phyloP scores from a whole-genome alignment of 139 green algal genomes.

The Chlorella sorokiniana region DNA sequence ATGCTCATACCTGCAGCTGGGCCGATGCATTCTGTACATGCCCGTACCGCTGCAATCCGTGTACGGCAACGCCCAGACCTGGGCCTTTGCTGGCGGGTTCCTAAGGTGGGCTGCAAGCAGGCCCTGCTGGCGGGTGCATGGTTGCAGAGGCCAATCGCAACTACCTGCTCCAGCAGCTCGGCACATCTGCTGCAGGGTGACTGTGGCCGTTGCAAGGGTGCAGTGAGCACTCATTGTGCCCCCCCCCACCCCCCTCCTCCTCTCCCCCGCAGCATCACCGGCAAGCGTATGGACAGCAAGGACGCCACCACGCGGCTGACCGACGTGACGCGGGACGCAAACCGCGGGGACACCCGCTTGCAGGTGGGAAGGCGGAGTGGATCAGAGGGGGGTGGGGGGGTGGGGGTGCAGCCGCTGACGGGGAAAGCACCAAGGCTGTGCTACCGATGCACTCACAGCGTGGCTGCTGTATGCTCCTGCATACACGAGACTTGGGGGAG shows the following conservation, averaged over 20 bases:
- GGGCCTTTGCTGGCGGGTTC: conserved; percentile 20
- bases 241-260: neutral
- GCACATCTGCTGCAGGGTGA: neutral
- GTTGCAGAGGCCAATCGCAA: neutral
- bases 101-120: conserved; percentile 6
- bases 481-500: too few species aligned
- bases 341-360: conserved; percentile 11
- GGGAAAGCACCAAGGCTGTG: neutral
- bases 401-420: neutral
- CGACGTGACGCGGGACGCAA: neutral
- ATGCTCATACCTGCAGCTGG: neutral
- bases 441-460: too few species aligned
- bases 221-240: neutral
- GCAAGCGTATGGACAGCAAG: conserved; percentile 9
- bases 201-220: neutral
- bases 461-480: too few species aligned
- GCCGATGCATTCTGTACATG: conserved; percentile 5
- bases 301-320: neutral
- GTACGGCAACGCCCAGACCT: conserved; percentile 6
- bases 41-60: neutral
- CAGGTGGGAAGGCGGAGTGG: neutral
- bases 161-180: neutral
- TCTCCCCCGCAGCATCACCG: neutral
- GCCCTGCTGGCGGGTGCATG: neutral
- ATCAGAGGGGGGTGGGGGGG: neutral